Percentiles rank a stretch among this genome's conserved stretches.
Conservation (phyloP, 495 filamentous ascomycete species). For the Tuber calosporum region DNA sequence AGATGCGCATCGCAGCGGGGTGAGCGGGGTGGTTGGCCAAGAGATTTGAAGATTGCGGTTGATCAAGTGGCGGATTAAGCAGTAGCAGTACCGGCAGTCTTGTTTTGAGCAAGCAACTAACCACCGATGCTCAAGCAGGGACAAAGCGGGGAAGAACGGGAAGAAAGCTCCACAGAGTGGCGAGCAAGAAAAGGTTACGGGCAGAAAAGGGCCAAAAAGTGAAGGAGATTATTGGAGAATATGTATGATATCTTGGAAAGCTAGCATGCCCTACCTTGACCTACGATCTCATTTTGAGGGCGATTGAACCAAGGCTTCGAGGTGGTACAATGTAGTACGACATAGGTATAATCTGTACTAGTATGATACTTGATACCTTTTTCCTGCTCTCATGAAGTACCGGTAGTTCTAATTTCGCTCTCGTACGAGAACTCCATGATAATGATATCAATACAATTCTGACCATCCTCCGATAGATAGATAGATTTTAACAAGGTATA, state of each 20-base stretch:
- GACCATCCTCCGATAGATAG: neutral
- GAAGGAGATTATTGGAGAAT: neutral
- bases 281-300: neutral
- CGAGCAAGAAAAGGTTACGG: neutral
- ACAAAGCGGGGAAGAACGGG: neutral
- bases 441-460: neutral
- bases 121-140: neutral
- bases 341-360: neutral
- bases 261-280: neutral
- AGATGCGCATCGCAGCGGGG: constrained; percentile 1
- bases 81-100: no score
- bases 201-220: neutral
- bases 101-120: neutral
- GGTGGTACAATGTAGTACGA: neutral
- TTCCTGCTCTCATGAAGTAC: neutral
- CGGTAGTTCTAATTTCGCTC: neutral
- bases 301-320: neutral
- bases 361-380: neutral
- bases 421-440: neutral
- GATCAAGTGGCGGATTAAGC: neutral
- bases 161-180: neutral
- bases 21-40: neutral
- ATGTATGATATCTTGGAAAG: neutral
- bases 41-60: neutral
- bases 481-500: neutral